Conservation (phyloP, 2,329 filamentous ascomycete genomes). For the Helicocarpus griseus region DNA sequence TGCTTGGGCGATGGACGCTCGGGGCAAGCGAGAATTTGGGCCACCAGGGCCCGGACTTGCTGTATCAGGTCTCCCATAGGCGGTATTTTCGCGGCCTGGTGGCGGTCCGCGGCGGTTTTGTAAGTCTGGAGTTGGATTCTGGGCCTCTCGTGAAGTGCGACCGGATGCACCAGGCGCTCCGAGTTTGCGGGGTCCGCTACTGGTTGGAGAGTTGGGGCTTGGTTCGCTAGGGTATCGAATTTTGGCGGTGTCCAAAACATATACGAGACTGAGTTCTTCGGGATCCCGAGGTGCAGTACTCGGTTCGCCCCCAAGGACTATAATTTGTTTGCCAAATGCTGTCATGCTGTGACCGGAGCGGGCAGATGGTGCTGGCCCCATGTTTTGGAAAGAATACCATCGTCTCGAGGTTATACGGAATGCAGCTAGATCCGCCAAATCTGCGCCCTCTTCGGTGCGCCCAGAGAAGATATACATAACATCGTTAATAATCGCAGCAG, state of each 20-base stretch:
- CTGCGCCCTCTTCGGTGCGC: conserved; percentile 82
- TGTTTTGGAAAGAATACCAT: conserved; percentile 99
- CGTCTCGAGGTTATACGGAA: conserved; percentile 71
- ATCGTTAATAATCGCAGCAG: conserved; percentile 85
- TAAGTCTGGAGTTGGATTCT: conserved; percentile 27
- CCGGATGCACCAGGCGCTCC: conserved; percentile 31
- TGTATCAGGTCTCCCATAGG: conserved; percentile 21
- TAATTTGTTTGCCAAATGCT: conserved; percentile 79
- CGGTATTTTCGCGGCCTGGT: conserved; percentile 32
- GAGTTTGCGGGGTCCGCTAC: conserved; percentile 33
- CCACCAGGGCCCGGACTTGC: conserved; percentile 26
- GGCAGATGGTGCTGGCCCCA: conserved; percentile 90
- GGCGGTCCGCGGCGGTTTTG: conserved; percentile 21
- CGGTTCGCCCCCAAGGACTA: conserved; percentile 88
- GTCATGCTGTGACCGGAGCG: conserved; percentile 98
- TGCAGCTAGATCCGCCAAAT: conserved; percentile 86
- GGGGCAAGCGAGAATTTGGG: conserved; percentile 49
- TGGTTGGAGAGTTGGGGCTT: conserved; percentile 27
- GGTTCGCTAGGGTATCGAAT: conserved; percentile 87
- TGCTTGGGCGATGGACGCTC: conserved; percentile 49
- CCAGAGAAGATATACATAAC: conserved; percentile 99
- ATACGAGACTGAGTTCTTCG: conserved; percentile 77
- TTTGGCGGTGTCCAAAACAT: conserved; percentile 88
- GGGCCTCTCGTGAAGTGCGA: conserved; percentile 35
- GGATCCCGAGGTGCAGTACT: conserved; percentile 74